Conservation (phyloP, 2,329 filamentous ascomycete genomes). For the Fusarium illudens region DNA sequence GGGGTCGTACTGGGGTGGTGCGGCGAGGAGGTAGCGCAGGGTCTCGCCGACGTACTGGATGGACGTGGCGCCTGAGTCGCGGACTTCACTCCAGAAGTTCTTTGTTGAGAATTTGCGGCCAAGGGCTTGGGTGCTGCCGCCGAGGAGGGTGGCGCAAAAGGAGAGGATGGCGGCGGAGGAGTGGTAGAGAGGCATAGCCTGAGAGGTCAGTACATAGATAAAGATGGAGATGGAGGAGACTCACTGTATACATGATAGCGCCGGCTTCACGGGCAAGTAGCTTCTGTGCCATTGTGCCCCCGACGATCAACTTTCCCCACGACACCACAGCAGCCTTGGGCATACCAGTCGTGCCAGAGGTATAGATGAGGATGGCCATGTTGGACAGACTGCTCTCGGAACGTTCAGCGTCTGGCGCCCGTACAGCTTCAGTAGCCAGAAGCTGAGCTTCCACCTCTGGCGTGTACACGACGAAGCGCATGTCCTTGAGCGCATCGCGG, state of each 20-base stretch:
- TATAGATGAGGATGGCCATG: constrained; percentile 82
- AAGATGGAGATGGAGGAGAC: constrained; percentile 21
- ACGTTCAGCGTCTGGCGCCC: constrained; percentile 67
- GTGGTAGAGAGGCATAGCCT: constrained; percentile 92
- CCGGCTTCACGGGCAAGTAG: constrained; percentile 66
- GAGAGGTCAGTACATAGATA: background rate
- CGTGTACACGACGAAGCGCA: constrained; percentile 70
- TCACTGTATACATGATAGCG: constrained; percentile 80
- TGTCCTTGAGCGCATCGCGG: constrained; percentile 54
- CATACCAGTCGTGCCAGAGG: constrained; percentile 84
- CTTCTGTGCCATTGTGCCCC: constrained; percentile 45
- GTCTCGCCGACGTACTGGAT: constrained; percentile 93
- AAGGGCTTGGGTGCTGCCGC: constrained; percentile 73
- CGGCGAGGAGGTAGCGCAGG: constrained; percentile 80
- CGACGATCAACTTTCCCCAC: constrained; percentile 71
- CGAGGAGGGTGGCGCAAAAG: constrained; percentile 66
- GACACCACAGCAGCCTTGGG: constrained; percentile 81
- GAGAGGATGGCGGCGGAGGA: constrained; percentile 78
- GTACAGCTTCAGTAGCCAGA: constrained; percentile 57
- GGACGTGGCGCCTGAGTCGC: constrained; percentile 74
- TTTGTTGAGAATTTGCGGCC: constrained; percentile 81
- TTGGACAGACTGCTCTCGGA: constrained; percentile 59
- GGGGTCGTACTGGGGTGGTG: constrained; percentile 68
- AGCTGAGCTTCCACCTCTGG: constrained; percentile 65
- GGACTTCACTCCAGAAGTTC: constrained; percentile 79